These are phyloP conservation scores for Ustilago xerochloae DNA, from an alignment of 1,284 basidiomycete species.

Conservation along the genomic window DNA sequence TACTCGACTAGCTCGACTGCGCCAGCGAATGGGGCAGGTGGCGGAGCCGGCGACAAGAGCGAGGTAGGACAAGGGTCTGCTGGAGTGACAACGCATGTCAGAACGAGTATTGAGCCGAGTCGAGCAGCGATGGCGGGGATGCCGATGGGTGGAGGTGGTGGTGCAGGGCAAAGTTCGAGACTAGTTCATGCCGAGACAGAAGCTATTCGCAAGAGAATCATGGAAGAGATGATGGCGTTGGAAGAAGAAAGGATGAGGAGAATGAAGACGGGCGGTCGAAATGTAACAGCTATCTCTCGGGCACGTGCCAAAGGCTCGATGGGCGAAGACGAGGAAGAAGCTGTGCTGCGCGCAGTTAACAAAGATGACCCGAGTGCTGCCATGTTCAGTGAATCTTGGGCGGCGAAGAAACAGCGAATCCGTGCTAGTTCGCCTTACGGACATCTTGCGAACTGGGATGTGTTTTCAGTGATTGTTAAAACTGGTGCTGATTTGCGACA, in stretches of 20 bases:
- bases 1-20: constrained; percentile 21
- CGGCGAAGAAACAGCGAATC: constrained; percentile 93
- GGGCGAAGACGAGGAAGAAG: constrained; percentile 71
- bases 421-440: constrained; percentile 93
- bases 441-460: constrained; percentile 82
- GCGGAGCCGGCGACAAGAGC: constrained; percentile 41
- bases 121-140: constrained; percentile 17
- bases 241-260: constrained; percentile 96
- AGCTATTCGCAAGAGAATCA: constrained; percentile 92
- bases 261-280: constrained; percentile 77
- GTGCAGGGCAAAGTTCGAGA: constrained; percentile 25
- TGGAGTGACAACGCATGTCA: constrained; percentile 50
- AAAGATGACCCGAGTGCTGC: constrained; percentile 91
- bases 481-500: constrained; percentile 96
- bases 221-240: constrained; percentile 97
- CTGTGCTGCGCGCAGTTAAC: constrained; percentile 91
- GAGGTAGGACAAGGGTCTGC: constrained; percentile 56
- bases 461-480: constrained; percentile 97
- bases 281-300: constrained; percentile 23
- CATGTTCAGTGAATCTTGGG: constrained; percentile 96
- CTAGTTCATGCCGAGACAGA: constrained; percentile 70
- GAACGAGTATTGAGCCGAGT: constrained; percentile 21
- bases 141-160: constrained; percentile 31
- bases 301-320: constrained; percentile 76
- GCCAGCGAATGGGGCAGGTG: constrained; percentile 20